Percentiles rank a stretch among this genome's conserved stretches.
Conservation (phyloP, 441 rosid species). For the Gossypium armourianum region DNA sequence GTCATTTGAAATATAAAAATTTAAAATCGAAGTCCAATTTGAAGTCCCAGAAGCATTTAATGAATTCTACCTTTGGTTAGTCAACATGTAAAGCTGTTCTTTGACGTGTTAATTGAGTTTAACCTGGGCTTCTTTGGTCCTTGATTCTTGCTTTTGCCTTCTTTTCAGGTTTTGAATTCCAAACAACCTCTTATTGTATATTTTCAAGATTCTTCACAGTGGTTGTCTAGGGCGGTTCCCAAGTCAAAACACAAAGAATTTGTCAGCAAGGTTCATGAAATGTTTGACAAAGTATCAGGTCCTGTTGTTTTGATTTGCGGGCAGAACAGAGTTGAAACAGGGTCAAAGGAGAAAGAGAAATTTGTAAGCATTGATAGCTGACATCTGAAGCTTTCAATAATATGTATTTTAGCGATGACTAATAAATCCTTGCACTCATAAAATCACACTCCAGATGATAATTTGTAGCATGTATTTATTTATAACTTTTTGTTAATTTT, state of each 20-base stretch:
- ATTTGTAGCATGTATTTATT: background rate
- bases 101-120: background rate
- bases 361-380: slow-evolving; percentile 39
- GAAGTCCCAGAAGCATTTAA: background rate
- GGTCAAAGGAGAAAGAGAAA: slow-evolving; percentile 69
- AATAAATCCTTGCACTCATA: background rate
- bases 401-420: slow-evolving; percentile 1
- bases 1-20: background rate
- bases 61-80: background rate
- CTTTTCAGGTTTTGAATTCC: slow-evolving; percentile 63
- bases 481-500: slow-evolving; percentile 13
- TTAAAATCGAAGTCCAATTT: background rate
- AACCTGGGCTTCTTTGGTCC: background rate
- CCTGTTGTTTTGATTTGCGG: slow-evolving; percentile 86
- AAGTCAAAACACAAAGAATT: slow-evolving; percentile 59
- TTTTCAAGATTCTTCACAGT: slow-evolving; percentile 76
- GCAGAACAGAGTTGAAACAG: slow-evolving; percentile 66
- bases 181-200: slow-evolving; percentile 72
- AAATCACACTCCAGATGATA: background rate
- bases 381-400: slow-evolving; percentile 1
- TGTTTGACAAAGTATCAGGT: slow-evolving; percentile 62
- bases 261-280: slow-evolving; percentile 48
- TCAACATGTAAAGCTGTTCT: background rate
- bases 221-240: slow-evolving; percentile 85
- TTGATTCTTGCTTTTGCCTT: slow-evolving; percentile 15